Base-by-base conservation (phyloP, 495 filamentous ascomycete species). In the Aspergillus asperescens region DNA sequence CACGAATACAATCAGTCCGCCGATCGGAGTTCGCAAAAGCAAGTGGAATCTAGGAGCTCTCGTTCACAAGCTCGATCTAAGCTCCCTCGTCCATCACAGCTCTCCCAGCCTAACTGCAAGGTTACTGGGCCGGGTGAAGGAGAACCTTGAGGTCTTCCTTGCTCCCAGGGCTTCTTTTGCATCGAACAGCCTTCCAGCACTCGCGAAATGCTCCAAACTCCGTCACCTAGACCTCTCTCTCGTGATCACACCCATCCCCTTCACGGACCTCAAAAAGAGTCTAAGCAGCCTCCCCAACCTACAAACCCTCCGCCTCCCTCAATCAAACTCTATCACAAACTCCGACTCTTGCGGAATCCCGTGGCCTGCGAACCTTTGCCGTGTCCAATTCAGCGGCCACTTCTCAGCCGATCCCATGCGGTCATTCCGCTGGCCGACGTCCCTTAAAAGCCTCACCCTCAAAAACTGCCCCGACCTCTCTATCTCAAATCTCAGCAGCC, bases 121-220 rank as follows among this genome's bases (percentile, higher is more conserved):
- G 31, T 62, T 90, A 10, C 60, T 90, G 16, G 78, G 79, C 4
- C 66, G 81, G 16, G 70, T 81, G 9, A 84, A 85, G 48, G 65
- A 60, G 18, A 75, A 70, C 16, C 64, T 90, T 7, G 76, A 81
- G 40, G 68, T 69, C 25, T 86, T 90, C 58, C 65, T 80, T 28
- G 86, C 86, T 12, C 86, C 86, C 0, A 81, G 80, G 39, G 73
- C 81, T 2, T 77, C 76, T 9, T 90, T 90, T 58, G 74, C 76
- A 7, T 66, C 83, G 37, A 86, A 84, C 54, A 81, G 79, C 55
- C 77, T 87, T 50, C 80, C 83, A 9, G 72, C 81, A 10, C 63
- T 89, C 13, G 71, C 77, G 10, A 85, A 86, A 72, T 87, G 84
- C 64, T 57, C 58, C 8, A 65, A 76, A 7, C 71, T 88, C 7